Evolutionary conservation across 2,329 filamentous ascomycete species (phyloP), one percentile per base, ranked within the genome.

Genomic region (Paraphaeosphaeria minitans): DNA sequence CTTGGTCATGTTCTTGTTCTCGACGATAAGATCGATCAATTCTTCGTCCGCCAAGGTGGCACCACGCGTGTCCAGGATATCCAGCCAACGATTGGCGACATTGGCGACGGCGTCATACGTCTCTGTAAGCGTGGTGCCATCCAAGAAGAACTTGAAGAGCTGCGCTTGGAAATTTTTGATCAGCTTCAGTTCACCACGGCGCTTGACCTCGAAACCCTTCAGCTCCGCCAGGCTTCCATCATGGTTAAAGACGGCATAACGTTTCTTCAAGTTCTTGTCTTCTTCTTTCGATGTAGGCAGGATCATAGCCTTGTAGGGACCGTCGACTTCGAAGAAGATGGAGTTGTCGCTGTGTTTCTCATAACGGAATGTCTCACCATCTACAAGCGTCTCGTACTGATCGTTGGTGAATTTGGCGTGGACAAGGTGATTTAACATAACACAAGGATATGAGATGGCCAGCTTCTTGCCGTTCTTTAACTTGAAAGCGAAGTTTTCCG

Each of bases 91-190:
- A 74, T 99, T 96, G 1, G 95, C 94, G 22, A 99, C 93, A 72
- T 92, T 96, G 55, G 96, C 93, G 2, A 99, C 96, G 2, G 94
- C 89, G 14, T 79, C 86, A 72, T 99, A 99, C 19, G 93, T 97
- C 74, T 98, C 93, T 2, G 88, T 82, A 47, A 99, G 83, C 0
- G 93, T 96, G 4, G 86, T 85, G 7, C 95, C 95, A 72, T 99
- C 94, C 6, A 99, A 82, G 80, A 99, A 99, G 79, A 99, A 98
- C 75, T 97, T 97, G 88, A 99, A 99, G 66, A 99, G 97, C 72
- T 99, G 95, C 60, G 95, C 92, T 77, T 99, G 95, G 77, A 99
- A 99, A 74, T 98, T 99, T 79, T 99, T 99, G 85, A 99, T 99
- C 67, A 99, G 88, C 80, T 99, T 99, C 67, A 99, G 82, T 80